phyloP scores from a whole-genome alignment of 2,329 filamentous ascomycete genomes.

The Fusarium floridanum region DNA sequence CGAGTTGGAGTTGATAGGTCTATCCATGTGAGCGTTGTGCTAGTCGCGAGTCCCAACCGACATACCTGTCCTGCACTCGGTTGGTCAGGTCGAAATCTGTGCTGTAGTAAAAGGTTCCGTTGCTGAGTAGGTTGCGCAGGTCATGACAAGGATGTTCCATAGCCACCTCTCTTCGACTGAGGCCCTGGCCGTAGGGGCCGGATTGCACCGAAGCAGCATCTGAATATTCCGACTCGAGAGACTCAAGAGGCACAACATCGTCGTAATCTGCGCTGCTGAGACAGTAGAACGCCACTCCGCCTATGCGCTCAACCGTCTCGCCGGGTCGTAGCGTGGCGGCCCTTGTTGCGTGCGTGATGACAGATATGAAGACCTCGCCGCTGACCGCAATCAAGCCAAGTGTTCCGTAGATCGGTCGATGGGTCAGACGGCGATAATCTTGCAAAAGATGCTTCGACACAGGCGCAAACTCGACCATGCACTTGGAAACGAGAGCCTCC shows the following conservation, averaged over 20 bases:
- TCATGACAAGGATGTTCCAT: slow-evolving; percentile 91
- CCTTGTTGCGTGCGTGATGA: slow-evolving; percentile 83
- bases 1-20: slow-evolving; percentile 79
- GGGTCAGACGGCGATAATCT: slow-evolving; percentile 82
- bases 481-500: slow-evolving; percentile 68
- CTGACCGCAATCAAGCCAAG: slow-evolving; percentile 87
- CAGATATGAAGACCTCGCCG: slow-evolving; percentile 89
- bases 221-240: slow-evolving; percentile 62
- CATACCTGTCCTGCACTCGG: slow-evolving; percentile 85
- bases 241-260: slow-evolving; percentile 72
- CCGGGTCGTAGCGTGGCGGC: slow-evolving; percentile 87
- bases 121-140: slow-evolving; percentile 90
- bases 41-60: neutral
- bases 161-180: slow-evolving; percentile 76
- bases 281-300: slow-evolving; percentile 91
- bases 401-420: slow-evolving; percentile 84
- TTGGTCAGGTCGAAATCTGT: slow-evolving; percentile 98
- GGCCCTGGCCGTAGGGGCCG: slow-evolving; percentile 53
- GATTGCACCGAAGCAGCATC: slow-evolving; percentile 61
- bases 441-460: slow-evolving; percentile 74
- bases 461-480: slow-evolving; percentile 89
- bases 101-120: slow-evolving; percentile 97
- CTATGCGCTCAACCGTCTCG: slow-evolving; percentile 90
- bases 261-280: slow-evolving; percentile 90
- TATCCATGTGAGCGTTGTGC: slow-evolving; percentile 50